Evolutionary conservation across 495 filamentous ascomycete species (phyloP), one percentile per base, ranked within the genome.

Genomic region (Aspergillus ostianus): DNA sequence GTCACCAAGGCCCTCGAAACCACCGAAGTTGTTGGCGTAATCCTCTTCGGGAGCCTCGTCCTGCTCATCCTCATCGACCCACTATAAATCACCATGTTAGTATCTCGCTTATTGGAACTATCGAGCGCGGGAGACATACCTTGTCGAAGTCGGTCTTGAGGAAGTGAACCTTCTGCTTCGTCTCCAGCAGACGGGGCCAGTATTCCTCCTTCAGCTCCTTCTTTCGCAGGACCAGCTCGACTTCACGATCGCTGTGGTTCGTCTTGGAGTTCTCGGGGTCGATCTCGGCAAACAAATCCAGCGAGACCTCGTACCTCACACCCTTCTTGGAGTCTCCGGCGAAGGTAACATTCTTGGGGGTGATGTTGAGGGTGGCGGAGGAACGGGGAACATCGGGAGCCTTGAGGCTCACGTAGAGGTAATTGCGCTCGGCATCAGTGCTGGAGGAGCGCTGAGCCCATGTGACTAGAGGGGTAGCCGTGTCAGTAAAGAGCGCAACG

Each of bases 1-100:
- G 27, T 76, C 80, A 29, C 77, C 68, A 76, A 80, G 77, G 49
- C 82, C 84, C 30, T 82, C 88, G 68, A 90, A 83, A 61, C 87
- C 85, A 61, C 82, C 87, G 72, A 93, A 86, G 73, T 83, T 80
- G 71, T 78, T 80, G 66, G 83, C 83, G 63, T 82, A 84, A 70
- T 96, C 91, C 32, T 97, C 92, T 44, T 97, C 93, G 21, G 82
- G 77, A 18, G 79, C 87, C 67, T 88, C 91, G 67, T 97, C 90
- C 79, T 98, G 94, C 83, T 98, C 94, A 73, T 98, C 94, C 85
- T 98, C 94, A 73, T 98, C 95, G 65, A 98, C 92, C 95, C 95
- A 98, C 92, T 91, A 61, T 1, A 52, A 29, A 0, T 52, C 3
- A 15, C 18, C 53, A 18, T 36, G 36, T 30, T 53, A 29, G 32